Evolutionary conservation across 2,329 filamentous ascomycete species (phyloP).

Genomic region (Fusarium coicis): DNA sequence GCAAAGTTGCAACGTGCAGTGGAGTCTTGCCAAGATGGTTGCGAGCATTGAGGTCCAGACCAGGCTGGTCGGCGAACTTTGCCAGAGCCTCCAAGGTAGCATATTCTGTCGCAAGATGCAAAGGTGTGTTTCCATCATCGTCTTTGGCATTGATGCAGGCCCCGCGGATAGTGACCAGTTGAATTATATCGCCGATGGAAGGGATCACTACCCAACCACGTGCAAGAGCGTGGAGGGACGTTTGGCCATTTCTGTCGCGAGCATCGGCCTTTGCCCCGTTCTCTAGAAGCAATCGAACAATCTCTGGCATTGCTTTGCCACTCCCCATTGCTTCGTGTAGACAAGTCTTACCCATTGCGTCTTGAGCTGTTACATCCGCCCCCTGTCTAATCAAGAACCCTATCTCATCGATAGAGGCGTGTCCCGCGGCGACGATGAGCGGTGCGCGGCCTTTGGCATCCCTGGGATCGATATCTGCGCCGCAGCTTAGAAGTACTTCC

Average conservation of each 20-base stretch:
- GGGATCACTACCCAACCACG: rapidly evolving
- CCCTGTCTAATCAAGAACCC: rapidly evolving
- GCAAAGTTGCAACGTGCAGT: rapidly evolving
- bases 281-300: rapidly evolving
- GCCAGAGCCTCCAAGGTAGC: rapidly evolving
- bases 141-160: rapidly evolving
- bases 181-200: rapidly evolving
- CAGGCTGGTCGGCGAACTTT: rapidly evolving
- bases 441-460: rapidly evolving
- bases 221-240: rapidly evolving
- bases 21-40: background rate
- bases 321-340: rapidly evolving
- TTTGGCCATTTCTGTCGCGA: rapidly evolving
- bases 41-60: rapidly evolving
- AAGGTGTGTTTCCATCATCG: rapidly evolving
- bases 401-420: rapidly evolving
- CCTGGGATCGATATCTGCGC: background rate
- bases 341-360: rapidly evolving
- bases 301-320: rapidly evolving
- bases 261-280: background rate
- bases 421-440: rapidly evolving
- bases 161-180: rapidly evolving
- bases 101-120: rapidly evolving
- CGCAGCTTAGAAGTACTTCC: rapidly evolving
- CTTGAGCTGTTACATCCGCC: background rate